Evolutionary conservation across 768 basidiomycete species (phyloP), one percentile per base, ranked within the genome.

Genomic region (Boletus tomentosulus): DNA sequence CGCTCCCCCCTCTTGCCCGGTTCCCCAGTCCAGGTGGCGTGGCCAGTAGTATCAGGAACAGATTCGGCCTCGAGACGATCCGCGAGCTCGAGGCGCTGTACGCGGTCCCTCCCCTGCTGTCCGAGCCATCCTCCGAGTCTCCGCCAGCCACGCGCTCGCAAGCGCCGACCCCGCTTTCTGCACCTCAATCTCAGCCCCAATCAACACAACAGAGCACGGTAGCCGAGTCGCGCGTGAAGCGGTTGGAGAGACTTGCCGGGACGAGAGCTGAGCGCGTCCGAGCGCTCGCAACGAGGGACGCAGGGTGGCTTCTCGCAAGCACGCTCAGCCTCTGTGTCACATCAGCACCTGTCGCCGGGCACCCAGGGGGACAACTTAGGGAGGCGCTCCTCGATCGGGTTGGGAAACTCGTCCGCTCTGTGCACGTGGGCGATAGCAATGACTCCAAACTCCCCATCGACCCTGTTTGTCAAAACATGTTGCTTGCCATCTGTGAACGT

Each of bases 401-500:
- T 16, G 66, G 64, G 27, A 64, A 48, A 42, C 58, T 70, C 44
- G 24, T 68, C 19, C 55, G 54, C 2, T 54, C 56, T 1, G 45
- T 56, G 15, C 33, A 44, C 0, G 31, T 11, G 12, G 37, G 3
- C 7, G 16, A 44, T 16, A 33, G 6, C 30, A 3, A 13, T 28
- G 13, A 22, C n/a, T 16, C 45, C 30, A 56, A 24, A 8, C 11
- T 42, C 1, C 16, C 30, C 22, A 53, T 68, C 22, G 66, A 66
- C 34, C 44, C 58, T 0, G 54, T 68, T 3, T 69, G 62, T 46
- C 64, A 46, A 47, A 58, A 64, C 44, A 69, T 68, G 56, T 19
- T 70, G 33, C 25, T 70, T 11, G 67, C 68, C 31, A 54, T 62
- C 12, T 68, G 67, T 47, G 67, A 70, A 52, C 62, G 59, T 12